Conservation (phyloP, 2,329 filamentous ascomycete genomes). For the Zelopaecilomyces penicillatus region DNA sequence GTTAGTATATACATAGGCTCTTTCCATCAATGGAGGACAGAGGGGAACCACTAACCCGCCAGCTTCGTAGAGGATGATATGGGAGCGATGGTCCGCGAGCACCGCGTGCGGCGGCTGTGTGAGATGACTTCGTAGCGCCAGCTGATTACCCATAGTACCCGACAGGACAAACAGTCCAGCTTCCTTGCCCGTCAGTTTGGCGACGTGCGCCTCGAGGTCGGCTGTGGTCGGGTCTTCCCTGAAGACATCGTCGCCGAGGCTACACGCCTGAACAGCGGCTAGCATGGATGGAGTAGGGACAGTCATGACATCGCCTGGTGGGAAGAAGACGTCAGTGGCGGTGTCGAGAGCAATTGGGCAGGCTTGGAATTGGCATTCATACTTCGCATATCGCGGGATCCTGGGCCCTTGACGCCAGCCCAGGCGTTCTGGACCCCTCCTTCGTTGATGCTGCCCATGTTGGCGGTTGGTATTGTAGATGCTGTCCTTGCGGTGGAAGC, state of each 20-base stretch:
- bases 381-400: slow-evolving; percentile 33
- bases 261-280: slow-evolving; percentile 62
- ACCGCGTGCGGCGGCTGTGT: slow-evolving; percentile 72
- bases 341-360: background rate
- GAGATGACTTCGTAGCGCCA: slow-evolving; percentile 70
- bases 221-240: slow-evolving; percentile 72
- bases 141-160: slow-evolving; percentile 91
- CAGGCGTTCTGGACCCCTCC: slow-evolving; percentile 21
- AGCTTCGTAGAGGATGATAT: slow-evolving; percentile 63
- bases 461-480: background rate
- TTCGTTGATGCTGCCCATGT: slow-evolving; percentile 1
- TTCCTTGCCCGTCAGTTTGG: slow-evolving; percentile 65
- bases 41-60: slow-evolving; percentile 40
- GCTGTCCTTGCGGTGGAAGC: too few relatives aligned
- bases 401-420: slow-evolving; percentile 29
- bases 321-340: background rate
- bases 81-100: slow-evolving; percentile 68
- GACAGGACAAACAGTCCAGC: slow-evolving; percentile 74
- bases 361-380: slow-evolving; percentile 8
- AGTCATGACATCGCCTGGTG: slow-evolving; percentile 49
- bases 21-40: background rate
- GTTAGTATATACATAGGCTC: background rate
- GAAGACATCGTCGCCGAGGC: slow-evolving; percentile 78
- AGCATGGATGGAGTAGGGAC: slow-evolving; percentile 78
- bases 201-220: slow-evolving; percentile 65